These are phyloP conservation scores for Ettlia oleoabundans DNA, from an alignment of 139 green algal species.

Conservation along the genomic window DNA sequence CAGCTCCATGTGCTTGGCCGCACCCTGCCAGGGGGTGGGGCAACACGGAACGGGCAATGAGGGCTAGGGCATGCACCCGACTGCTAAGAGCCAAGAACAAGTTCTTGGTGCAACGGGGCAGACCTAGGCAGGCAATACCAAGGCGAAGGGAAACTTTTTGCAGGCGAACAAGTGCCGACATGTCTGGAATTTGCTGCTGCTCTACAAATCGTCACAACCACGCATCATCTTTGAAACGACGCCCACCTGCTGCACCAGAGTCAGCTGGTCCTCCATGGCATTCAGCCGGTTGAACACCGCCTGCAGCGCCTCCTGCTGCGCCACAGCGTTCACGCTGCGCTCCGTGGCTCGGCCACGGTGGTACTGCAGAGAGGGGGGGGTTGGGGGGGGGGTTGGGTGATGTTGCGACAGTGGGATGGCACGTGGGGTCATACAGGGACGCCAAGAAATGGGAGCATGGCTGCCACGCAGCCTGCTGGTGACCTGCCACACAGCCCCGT, in stretches of 20 bases:
- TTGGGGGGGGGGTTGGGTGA: too few relatives aligned
- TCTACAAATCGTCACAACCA: too few relatives aligned
- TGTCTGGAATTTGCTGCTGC: too few relatives aligned
- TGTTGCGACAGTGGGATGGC: too few relatives aligned
- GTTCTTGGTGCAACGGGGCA: background rate
- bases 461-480: too few relatives aligned
- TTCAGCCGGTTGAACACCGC: constrained; percentile 53
- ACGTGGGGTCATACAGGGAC: too few relatives aligned
- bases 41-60: background rate
- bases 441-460: too few relatives aligned
- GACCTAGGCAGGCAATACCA: background rate
- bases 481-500: too few relatives aligned
- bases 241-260: constrained; percentile 44
- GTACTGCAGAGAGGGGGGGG: too few relatives aligned
- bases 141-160: background rate
- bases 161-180: too few relatives aligned
- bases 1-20: constrained; percentile 44
- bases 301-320: constrained; percentile 50
- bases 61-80: background rate
- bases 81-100: background rate
- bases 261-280: constrained; percentile 63
- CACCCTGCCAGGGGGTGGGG: constrained; percentile 7
- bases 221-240: too few relatives aligned
- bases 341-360: constrained; percentile 17
- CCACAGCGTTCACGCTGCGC: constrained; percentile 19